Percentiles rank a stretch among this genome's conserved stretches.
Conservation (phyloP, 176 grass and related monocot species). For the Aegilops speltoides region DNA sequence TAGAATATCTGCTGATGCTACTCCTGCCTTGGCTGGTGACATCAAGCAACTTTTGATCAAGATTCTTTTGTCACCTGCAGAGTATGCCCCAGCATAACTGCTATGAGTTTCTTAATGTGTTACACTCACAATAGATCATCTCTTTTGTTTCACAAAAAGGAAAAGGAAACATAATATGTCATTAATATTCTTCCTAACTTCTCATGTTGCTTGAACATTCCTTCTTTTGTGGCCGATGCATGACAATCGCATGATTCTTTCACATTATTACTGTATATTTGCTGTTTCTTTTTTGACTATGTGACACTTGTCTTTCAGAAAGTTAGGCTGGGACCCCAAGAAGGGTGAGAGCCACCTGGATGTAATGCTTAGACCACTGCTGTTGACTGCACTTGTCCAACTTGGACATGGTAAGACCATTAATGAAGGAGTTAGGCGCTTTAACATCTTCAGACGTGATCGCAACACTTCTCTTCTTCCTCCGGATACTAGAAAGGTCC, state of each 20-base stretch:
- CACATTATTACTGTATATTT: not conserved
- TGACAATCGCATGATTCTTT: not conserved
- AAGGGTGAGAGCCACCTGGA: conserved; percentile 64
- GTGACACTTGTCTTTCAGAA: conserved; percentile 49
- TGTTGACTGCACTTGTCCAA: conserved; percentile 69
- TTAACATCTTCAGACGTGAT: conserved; percentile 59
- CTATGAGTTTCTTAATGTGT: conserved; percentile 22
- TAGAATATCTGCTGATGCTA: conserved; percentile 64
- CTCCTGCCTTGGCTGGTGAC: conserved; percentile 57
- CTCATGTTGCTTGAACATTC: not conserved
- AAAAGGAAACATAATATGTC: not conserved
- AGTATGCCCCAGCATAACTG: conserved; percentile 47
- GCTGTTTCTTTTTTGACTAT: not conserved
- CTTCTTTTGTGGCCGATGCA: conserved; percentile 17
- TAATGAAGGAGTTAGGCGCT: conserved; percentile 69
- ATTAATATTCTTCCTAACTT: conserved; percentile 21
- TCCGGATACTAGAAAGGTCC: conserved; percentile 85
- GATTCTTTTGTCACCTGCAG: conserved; percentile 64
- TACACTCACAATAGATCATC: not conserved
- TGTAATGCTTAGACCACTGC: conserved; percentile 66
- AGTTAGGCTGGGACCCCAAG: conserved; percentile 83
- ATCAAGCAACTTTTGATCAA: conserved; percentile 77
- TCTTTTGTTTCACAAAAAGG: not conserved
- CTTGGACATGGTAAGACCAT: conserved; percentile 66
- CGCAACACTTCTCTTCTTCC: conserved; percentile 59